Conservation (phyloP, 208 protist genomes). For the Acanthamoeba royreba region DNA sequence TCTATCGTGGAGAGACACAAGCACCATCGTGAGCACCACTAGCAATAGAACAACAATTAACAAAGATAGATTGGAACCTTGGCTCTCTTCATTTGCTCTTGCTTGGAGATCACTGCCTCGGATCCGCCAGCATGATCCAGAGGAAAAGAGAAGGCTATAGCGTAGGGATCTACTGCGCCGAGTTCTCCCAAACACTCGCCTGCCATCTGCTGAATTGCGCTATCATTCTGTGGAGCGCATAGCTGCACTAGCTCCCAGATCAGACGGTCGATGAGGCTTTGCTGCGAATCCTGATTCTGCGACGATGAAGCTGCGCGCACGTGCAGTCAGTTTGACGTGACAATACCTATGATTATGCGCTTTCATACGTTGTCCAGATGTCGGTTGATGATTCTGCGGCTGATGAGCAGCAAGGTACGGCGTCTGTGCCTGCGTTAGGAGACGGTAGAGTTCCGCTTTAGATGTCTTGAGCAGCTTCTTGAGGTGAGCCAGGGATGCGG, state of each 20-base stretch:
- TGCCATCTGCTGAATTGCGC: constrained; percentile 14
- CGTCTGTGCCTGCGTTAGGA: constrained; percentile 20
- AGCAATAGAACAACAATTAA: neutral
- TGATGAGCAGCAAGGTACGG: neutral
- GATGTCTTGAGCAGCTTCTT: constrained; percentile 42
- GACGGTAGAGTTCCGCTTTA: neutral
- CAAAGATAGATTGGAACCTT: no score
- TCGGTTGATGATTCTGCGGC: neutral
- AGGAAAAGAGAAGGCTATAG: constrained; percentile 30
- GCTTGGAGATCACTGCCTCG: neutral
- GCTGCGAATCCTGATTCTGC: neutral
- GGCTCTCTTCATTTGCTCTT: neutral
- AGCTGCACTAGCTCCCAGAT: constrained; percentile 45
- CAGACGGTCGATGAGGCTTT: constrained; percentile 1
- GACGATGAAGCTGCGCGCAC: neutral
- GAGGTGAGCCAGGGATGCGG: neutral
- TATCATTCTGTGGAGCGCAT: constrained; percentile 10
- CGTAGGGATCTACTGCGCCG: constrained; percentile 30
- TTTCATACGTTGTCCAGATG: neutral
- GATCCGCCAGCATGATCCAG: no score
- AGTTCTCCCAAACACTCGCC: constrained; percentile 41
- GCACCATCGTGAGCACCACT: neutral
- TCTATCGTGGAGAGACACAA: neutral
- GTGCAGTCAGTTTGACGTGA: no score
- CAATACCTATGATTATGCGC: neutral